Evolutionary conservation across 768 basidiomycete species (phyloP).

Genomic region (Chlorophyllum brunneum): DNA sequence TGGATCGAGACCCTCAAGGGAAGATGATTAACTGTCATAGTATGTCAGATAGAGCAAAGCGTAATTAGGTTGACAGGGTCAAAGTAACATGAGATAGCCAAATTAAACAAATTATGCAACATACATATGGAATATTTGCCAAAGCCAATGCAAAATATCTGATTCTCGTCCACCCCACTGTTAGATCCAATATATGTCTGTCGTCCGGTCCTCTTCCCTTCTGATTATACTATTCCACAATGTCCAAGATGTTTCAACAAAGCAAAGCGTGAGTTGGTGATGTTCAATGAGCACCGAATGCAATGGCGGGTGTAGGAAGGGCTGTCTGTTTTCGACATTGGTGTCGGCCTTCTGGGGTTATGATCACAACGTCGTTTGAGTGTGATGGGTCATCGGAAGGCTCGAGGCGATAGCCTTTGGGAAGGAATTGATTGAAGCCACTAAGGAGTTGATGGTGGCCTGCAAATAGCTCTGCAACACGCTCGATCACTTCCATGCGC

Average conservation of each 20-base stretch:
- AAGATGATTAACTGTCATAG: not conserved
- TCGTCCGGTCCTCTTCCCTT: not conserved
- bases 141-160: not conserved
- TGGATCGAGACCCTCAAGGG: not conserved
- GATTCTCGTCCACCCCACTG: not conserved
- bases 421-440: constrained; percentile 13
- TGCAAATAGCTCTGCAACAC: constrained; percentile 11
- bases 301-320: not conserved
- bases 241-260: not conserved
- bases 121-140: constrained; percentile 10
- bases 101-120: constrained; percentile 12
- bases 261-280: not conserved
- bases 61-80: constrained; percentile 3
- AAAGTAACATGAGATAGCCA: not conserved
- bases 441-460: constrained; percentile 12
- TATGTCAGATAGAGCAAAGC: constrained; percentile 1
- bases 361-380: constrained; percentile 5
- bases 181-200: not conserved
- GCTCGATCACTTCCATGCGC: constrained; percentile 13
- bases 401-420: constrained; percentile 13
- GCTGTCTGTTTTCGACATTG: not conserved
- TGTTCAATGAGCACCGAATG: not conserved
- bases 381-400: constrained; percentile 10
- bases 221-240: not conserved
- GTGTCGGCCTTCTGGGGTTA: constrained; percentile 11